Percentiles rank a stretch among this genome's conserved stretches.
Evolutionary conservation across 2,329 filamentous ascomycete genomes (phyloP).

Genomic region (Fusarium robinianum): DNA sequence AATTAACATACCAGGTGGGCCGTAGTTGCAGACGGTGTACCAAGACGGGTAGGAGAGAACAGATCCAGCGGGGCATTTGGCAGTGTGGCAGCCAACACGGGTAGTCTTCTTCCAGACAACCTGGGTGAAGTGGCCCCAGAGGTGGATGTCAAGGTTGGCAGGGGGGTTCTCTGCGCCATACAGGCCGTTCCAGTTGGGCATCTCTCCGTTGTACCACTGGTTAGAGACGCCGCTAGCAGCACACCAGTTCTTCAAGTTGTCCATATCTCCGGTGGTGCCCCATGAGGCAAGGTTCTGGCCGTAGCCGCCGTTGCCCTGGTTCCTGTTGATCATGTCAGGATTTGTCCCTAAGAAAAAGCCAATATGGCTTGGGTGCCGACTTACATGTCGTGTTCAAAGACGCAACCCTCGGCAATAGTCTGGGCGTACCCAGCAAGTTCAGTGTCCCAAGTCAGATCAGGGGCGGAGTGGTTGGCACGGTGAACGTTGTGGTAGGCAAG

Average conservation of each 20-base stretch:
- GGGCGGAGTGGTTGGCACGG: conserved; percentile 78
- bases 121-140: conserved; percentile 62
- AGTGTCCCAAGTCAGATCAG: conserved; percentile 66
- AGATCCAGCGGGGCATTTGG: conserved; percentile 63
- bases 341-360: neutral
- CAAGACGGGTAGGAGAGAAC: conserved; percentile 58
- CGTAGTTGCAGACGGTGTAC: conserved; percentile 91
- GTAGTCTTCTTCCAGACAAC: conserved; percentile 48
- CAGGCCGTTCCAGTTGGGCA: conserved; percentile 57
- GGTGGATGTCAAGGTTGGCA: conserved; percentile 63
- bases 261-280: conserved; percentile 48
- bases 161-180: conserved; percentile 65
- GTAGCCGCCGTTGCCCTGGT: conserved; percentile 66
- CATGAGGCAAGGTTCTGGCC: conserved; percentile 90
- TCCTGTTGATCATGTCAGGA: conserved; percentile 49
- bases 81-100: conserved; percentile 64
- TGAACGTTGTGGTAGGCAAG: conserved; percentile 84
- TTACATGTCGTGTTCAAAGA: conserved; percentile 78
- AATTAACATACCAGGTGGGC: conserved; percentile 64
- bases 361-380: conserved; percentile 39
- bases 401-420: conserved; percentile 67
- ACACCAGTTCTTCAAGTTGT: conserved; percentile 51
- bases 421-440: conserved; percentile 67
- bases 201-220: conserved; percentile 88
- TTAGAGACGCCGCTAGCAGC: conserved; percentile 73